Base-by-base conservation (phyloP, 2,329 filamentous ascomycete species). In the Neodidymelliopsis sp. region DNA sequence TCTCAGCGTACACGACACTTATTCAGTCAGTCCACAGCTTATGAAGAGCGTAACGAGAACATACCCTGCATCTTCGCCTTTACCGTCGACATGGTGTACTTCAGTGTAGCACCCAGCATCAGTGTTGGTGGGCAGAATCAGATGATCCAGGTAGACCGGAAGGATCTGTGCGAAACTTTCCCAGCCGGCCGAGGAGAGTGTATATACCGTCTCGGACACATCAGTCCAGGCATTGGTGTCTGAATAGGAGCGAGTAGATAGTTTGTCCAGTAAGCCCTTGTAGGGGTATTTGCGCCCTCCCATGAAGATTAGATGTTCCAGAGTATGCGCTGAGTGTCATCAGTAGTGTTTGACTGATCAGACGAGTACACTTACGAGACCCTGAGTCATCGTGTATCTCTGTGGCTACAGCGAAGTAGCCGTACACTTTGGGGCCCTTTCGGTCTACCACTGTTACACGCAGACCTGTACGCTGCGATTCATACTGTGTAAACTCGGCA, bases 311-410 rank as follows among this genome's bases (percentile, higher is more conserved):
- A 81, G 69, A 67, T 81, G 79, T 63, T 81, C 79, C 11, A 81
- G 69, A 1, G 79, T 81, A 54, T 81, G 79, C 12, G 79, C 72
- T 75, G 43, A 2, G 3, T 3, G 18, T 22, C 16, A 34, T 65
- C 13, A 64, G 48, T 13, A 18, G 4, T 29, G 25, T 31, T 23
- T 15, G n/a, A 27, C 0, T 15, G 6, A 27, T 30, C 22, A 24
- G 35, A 16, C 10, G 30, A 27, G 16, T 25, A 18, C 16, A 60
- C 65, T 57, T 54, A 73, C 72, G 94, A 11, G 94, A 89, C 29
- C 94, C 94, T 9, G 93, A 97, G 72, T 99, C 91, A 76, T 99
- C 94, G 64, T 96, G 88, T 63, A 99, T 97, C 75, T 99, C 94
- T 3, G 94, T 99, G 24, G 94, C 94, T 42, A 99, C 82, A 24